Conservation (phyloP, 2,329 filamentous ascomycete genomes). For the Chalaropsis ovoidea region DNA sequence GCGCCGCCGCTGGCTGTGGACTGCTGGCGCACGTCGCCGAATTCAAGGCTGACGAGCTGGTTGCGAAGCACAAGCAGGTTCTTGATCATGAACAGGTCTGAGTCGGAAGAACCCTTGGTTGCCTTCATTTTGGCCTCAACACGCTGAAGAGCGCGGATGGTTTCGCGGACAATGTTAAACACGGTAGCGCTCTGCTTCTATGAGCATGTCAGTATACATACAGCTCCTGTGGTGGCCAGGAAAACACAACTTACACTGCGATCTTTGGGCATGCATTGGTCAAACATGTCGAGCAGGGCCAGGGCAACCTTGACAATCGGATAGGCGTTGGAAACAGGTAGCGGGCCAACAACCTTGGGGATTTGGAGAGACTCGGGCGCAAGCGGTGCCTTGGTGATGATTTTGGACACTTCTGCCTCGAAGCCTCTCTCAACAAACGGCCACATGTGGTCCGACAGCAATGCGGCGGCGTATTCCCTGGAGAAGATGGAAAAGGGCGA, state of each 20-base stretch:
- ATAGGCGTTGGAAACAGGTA: slow-evolving; percentile 48
- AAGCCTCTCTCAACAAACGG: slow-evolving; percentile 46
- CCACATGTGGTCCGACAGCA: slow-evolving; percentile 50
- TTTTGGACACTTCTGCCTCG: slow-evolving; percentile 46
- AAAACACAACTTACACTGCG: slow-evolving; percentile 42
- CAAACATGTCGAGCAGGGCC: slow-evolving; percentile 51
- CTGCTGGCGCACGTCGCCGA: slow-evolving; percentile 55
- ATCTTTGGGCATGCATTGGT: slow-evolving; percentile 54
- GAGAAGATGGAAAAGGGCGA: slow-evolving; percentile 45
- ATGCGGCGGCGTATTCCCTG: slow-evolving; percentile 45
- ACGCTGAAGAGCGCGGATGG: slow-evolving; percentile 69
- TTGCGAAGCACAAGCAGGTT: slow-evolving; percentile 93
- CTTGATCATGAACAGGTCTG: slow-evolving; percentile 85
- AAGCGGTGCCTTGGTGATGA: slow-evolving; percentile 42
- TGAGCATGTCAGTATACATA: slow-evolving; percentile 28
- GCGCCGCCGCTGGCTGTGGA: slow-evolving; percentile 33
- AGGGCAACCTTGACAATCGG: slow-evolving; percentile 49
- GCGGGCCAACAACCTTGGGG: slow-evolving; percentile 39
- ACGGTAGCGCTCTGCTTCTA: slow-evolving; percentile 46
- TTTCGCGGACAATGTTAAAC: slow-evolving; percentile 74
- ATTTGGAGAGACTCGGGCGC: slow-evolving; percentile 43
- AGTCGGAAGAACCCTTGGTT: slow-evolving; percentile 53
- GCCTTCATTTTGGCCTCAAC: slow-evolving; percentile 62
- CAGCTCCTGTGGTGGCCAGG: neutral
- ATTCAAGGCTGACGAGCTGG: slow-evolving; percentile 90